Evolutionary conservation across 768 basidiomycete species (phyloP), one percentile per base, ranked within the genome.

Genomic region (Gymnopilus dilepis): DNA sequence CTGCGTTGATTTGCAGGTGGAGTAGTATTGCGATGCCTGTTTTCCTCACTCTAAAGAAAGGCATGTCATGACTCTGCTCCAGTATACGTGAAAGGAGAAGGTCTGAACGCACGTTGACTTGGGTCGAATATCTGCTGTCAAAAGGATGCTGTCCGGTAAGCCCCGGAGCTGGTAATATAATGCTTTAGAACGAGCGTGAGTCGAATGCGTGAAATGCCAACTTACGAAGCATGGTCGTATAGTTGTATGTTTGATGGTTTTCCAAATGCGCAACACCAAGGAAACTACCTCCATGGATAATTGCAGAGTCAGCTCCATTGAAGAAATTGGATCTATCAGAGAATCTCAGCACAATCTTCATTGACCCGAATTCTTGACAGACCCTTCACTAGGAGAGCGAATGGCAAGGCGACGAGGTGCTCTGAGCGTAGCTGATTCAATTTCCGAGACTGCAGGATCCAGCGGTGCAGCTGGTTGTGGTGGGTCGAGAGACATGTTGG

Each of bases 301-400:
- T 42, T 26, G 51, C 38, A 30, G 40, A 38, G 21, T 19, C 42
- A 19, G 59, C 42, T 11, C 40, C 51, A 15, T n/a, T 19, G 41
- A 43, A 53, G 30, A 60, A 60, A 26, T 31, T 31, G 5, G 50
- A 28, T 34, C 57, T 58, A 45, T 31, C 15, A 31, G 28, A 17
- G 28, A 21, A 15, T 13, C 8, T 48, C 30, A 48, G 15, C 6
- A 8, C 2, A 13, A 13, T 24, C 19, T 30, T 50, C 47, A 30
- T 28, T 9, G 5, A 6, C 19, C 28, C 7, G 19, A 19, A 5
- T n/a, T 7, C 19, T n/a, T 26, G 47, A 50, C 47, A 12, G n/a
- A 50, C 47, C 5, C 28, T 50, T 12, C 28, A 50, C 28, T 31
- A 28, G 47, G 22, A n/a, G 28, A n/a, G n/a, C 47, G 47, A 50